Evolutionary conservation across 495 filamentous ascomycete species (phyloP).

Genomic region (Ramalina intermedia): DNA sequence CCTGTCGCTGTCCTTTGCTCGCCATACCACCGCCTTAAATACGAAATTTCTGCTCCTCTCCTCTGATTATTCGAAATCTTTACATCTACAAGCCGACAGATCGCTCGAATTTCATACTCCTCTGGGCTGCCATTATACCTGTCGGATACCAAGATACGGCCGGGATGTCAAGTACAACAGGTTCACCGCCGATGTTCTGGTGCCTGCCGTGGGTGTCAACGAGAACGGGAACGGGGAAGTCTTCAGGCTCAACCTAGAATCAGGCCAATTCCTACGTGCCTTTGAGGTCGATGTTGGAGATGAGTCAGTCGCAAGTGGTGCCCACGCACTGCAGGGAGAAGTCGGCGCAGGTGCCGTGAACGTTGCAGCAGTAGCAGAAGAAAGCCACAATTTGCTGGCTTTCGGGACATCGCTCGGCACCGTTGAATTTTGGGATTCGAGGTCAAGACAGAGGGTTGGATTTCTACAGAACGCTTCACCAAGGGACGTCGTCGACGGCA

Average conservation of each 20-base stretch:
- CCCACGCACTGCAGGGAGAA: slow-evolving; percentile 64
- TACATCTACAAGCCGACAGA: slow-evolving; percentile 86
- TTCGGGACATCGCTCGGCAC: slow-evolving; percentile 95
- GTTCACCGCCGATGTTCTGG: slow-evolving; percentile 69
- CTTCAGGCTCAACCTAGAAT: slow-evolving; percentile 79
- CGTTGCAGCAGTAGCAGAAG: slow-evolving; percentile 73
- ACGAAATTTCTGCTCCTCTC: slow-evolving; percentile 87
- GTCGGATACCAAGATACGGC: slow-evolving; percentile 81
- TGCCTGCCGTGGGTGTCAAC: slow-evolving; percentile 80
- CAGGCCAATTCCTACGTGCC: slow-evolving; percentile 75
- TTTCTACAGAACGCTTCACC: slow-evolving; percentile 42
- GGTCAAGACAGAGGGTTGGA: slow-evolving; percentile 68
- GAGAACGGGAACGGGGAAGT: slow-evolving; percentile 77
- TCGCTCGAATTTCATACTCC: slow-evolving; percentile 91
- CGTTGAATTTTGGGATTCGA: slow-evolving; percentile 89
- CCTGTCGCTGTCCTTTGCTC: slow-evolving; percentile 77
- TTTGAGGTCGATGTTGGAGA: slow-evolving; percentile 79
- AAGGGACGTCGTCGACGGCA: slow-evolving; percentile 28
- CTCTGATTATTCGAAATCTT: slow-evolving; percentile 82
- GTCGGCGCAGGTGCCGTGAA: slow-evolving; percentile 77
- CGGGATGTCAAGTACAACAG: slow-evolving; percentile 77
- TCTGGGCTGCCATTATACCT: slow-evolving; percentile 71
- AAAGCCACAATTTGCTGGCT: slow-evolving; percentile 78
- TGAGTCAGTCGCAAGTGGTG: slow-evolving; percentile 46
- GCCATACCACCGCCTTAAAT: slow-evolving; percentile 89